Conservation (phyloP, 108 stramenopile genomes). For the Pseudonitzschia multiseries region DNA sequence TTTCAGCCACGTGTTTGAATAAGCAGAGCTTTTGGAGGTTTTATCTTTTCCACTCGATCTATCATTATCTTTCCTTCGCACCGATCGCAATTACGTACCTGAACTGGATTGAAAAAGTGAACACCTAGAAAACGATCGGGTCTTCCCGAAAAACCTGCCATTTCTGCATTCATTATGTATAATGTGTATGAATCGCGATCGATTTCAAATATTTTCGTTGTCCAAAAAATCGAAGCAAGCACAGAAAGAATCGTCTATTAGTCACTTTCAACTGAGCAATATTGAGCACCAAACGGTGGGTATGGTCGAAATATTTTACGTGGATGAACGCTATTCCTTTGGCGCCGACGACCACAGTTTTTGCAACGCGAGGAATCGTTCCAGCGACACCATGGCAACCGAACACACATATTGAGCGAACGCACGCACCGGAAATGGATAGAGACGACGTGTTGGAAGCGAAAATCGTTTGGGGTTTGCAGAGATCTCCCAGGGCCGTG, state of each 20-base stretch:
- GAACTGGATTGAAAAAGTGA: conserved; percentile 99
- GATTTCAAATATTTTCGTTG: no score
- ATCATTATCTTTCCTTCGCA: neutral
- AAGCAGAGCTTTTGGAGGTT: neutral
- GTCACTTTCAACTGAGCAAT: no score
- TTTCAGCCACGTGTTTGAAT: neutral
- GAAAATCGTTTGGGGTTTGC: conserved; percentile 87
- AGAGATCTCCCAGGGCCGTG: conserved; percentile 68
- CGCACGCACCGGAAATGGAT: conserved; percentile 44
- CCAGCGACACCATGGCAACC: no score
- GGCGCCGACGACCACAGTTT: no score
- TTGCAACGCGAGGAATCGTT: no score
- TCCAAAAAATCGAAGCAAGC: neutral
- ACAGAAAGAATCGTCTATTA: no score
- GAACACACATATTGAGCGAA: neutral
- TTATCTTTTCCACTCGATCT: no score
- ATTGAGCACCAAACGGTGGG: no score
- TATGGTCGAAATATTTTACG: no score
- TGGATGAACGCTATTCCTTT: no score
- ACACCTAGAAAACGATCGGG: conserved; percentile 95
- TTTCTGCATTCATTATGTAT: no score
- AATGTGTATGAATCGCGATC: no score
- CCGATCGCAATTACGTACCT: conserved; percentile 12
- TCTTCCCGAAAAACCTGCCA: conserved; percentile 89
- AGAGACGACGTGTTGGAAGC: conserved; percentile 94